Conservation (phyloP, 768 basidiomycete species). For the Omphalotus guepiniiformis region DNA sequence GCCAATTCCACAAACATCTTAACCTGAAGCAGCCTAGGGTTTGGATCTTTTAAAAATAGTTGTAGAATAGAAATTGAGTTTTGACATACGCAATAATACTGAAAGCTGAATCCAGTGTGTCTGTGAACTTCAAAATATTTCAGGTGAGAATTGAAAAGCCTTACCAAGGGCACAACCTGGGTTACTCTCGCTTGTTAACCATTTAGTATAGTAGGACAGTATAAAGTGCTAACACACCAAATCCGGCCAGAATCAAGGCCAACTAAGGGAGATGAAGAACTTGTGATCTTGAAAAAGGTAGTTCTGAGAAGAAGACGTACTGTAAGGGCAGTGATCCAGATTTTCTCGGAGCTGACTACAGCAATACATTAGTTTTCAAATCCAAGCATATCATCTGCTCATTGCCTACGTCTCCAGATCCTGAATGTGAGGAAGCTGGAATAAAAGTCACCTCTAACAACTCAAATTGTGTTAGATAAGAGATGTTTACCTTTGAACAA, state of each 20-base stretch:
- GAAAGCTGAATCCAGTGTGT: neutral
- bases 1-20: conserved; percentile 5
- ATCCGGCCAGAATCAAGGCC: conserved; percentile 20
- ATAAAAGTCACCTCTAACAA: neutral
- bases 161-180: conserved; percentile 32
- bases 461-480: neutral
- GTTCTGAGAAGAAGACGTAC: conserved; percentile 10
- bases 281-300: conserved; percentile 23
- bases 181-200: neutral
- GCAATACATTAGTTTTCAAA: neutral
- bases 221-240: conserved; percentile 15
- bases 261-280: conserved; percentile 27
- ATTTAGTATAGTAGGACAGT: neutral
- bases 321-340: conserved; percentile 15
- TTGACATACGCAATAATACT: conserved; percentile 1
- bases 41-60: neutral
- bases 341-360: conserved; percentile 38
- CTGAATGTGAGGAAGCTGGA: conserved; percentile 46
- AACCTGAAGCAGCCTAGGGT: neutral
- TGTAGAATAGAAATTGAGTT: neutral
- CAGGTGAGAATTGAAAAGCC: conserved; percentile 4
- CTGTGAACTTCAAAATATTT: no score
- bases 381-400: neutral
- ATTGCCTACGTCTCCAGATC: conserved; percentile 39
- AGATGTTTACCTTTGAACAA: conserved; percentile 45